A percentile compares a stretch with the other conserved stretches of the same genome.
phyloP scores from a whole-genome alignment of 208 protist species.

The Angomonas deanei region DNA sequence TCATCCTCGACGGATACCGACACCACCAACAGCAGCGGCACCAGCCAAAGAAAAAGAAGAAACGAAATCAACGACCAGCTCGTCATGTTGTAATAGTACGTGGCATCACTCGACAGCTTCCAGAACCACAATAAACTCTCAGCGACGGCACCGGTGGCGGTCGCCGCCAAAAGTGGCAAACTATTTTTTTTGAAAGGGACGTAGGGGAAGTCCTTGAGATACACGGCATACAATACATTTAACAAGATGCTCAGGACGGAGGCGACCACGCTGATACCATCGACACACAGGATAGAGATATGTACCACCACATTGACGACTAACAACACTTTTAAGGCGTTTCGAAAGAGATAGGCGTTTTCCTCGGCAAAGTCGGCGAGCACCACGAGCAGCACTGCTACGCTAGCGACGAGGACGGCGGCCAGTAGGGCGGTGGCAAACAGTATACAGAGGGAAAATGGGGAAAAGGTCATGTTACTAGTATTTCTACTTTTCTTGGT shows the following conservation, averaged over 20 bases:
- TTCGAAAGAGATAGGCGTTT: background rate
- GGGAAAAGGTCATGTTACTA: background rate
- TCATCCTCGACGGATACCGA: background rate
- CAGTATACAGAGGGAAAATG: background rate
- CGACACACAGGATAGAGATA: background rate
- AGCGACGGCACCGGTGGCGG: background rate
- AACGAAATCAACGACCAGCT: background rate
- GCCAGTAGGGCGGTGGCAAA: slow-evolving; percentile 1
- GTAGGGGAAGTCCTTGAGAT: background rate
- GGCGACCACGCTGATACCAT: background rate
- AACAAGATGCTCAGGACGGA: background rate
- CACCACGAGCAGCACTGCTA: background rate
- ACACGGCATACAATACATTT: background rate
- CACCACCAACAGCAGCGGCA: background rate
- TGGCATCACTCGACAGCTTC: background rate
- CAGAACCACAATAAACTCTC: background rate
- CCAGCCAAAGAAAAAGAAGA: background rate
- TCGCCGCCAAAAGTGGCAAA: background rate
- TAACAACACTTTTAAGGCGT: background rate
- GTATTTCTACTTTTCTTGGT: no score
- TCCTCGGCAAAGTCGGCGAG: background rate
- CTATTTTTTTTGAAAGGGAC: background rate
- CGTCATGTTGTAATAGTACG: background rate
- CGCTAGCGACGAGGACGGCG: background rate
- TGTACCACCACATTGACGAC: background rate